A percentile compares a stretch with the other conserved stretches of the same genome.
Conservation (phyloP, 257 asterid genomes). For the Lantana camara region DNA sequence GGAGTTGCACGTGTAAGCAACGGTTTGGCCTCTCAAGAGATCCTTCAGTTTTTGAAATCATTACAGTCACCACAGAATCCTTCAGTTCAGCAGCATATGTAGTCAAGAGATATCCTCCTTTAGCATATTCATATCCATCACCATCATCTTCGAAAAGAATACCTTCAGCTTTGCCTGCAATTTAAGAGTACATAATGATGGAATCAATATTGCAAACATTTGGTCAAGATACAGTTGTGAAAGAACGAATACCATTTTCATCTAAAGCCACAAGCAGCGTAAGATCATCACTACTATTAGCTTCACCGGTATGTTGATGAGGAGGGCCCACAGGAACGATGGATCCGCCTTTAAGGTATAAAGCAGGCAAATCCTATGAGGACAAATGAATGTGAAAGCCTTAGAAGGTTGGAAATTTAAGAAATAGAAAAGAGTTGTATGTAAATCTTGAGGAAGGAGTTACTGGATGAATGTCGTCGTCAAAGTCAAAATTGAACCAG, state of each 20-base stretch:
- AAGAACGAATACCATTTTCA: conserved; percentile 56
- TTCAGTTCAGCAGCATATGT: conserved; percentile 78
- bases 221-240: not conserved
- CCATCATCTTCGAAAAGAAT: conserved; percentile 83
- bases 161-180: conserved; percentile 92
- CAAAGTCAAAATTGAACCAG: conserved; percentile 87
- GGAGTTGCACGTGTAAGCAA: conserved; percentile 65
- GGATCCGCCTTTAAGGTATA: conserved; percentile 90
- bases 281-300: conserved; percentile 68
- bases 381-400: conserved; percentile 19
- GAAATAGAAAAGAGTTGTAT: not conserved
- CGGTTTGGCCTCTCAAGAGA: conserved; percentile 82
- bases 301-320: conserved; percentile 77
- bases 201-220: not conserved
- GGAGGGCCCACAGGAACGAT: conserved; percentile 72
- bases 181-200: conserved; percentile 21
- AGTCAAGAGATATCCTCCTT: conserved; percentile 73
- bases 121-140: conserved; percentile 82
- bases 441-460: conserved; percentile 27
- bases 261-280: conserved; percentile 79
- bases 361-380: conserved; percentile 80
- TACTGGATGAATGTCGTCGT: conserved; percentile 95
- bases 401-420: not conserved
- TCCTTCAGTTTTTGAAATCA: conserved; percentile 76
- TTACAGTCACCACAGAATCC: conserved; percentile 69